Evolutionary conservation across 768 basidiomycete genomes (phyloP), one percentile per base, ranked within the genome.

Genomic region (Rhodotorula toruloides): DNA sequence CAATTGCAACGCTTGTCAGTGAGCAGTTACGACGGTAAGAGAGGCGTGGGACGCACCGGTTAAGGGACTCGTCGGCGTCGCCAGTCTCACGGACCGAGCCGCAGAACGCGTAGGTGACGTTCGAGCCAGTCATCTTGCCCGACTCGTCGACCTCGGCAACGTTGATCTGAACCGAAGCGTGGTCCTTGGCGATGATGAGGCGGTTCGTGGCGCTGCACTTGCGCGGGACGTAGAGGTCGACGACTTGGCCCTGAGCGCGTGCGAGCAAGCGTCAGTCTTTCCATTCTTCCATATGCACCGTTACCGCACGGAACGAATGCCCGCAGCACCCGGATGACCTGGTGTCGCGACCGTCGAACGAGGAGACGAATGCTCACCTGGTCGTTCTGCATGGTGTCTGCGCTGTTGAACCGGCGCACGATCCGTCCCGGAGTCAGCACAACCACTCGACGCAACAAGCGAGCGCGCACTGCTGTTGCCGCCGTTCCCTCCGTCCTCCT

Each of bases 191-290:
- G 72, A 89, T 97, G 81, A 99, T 97, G 77, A 99, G 83, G 74
- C 94, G 91, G 86, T 93, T 76, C 37, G 75, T 76, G 40, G 75
- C 75, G 40, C 68, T 67, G 73, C 96, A 98, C 81, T 98, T 98
- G 84, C 96, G 90, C 80, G 96, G 96, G 77, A 98, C 93, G 83
- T 99, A 99, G 81, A 99, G 92, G 84, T 98, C 96, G 78, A 99
- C 96, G 79, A 99, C 93, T 79, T 90, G 83, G 81, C 96, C 94
- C 90, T 96, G 63, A 10, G 69, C 25, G 10, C 11, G 29, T 6
- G 44, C 1, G 21, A 14, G 40, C 21, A 4, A 1, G 42, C 16
- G 52, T 59, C 48, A 59, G 48, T 27, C 7, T 21, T 9, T 46
- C 44, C 25, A 22, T 9, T 46, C 25, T n/a, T 46, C 40, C 13